These are phyloP conservation scores for Pulveroboletus sp. DNA, from an alignment of 768 basidiomycete species.

Conservation along the genomic window DNA sequence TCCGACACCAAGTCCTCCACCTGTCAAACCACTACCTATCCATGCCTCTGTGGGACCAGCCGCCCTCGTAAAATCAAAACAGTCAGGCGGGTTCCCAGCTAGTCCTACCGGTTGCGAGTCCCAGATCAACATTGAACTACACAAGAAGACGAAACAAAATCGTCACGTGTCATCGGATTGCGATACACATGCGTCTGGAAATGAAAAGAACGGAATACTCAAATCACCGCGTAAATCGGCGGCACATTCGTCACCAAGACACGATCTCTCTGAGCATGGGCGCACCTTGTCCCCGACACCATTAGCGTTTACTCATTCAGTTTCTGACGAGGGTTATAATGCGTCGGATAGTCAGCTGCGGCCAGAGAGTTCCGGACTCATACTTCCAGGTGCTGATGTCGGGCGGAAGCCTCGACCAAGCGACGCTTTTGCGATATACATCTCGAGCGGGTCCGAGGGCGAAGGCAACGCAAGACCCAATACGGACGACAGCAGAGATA, in stretches of 20 bases:
- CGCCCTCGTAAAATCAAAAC: not conserved
- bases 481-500: not conserved
- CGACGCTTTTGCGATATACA: slow-evolving; percentile 19
- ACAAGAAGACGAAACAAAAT: not conserved
- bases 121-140: not conserved
- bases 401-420: slow-evolving; percentile 5
- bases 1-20: slow-evolving; percentile 18
- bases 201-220: slow-evolving; percentile 3
- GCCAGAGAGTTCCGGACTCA: not conserved
- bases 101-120: slow-evolving; percentile 8
- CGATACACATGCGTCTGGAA: slow-evolving; percentile 2
- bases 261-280: not conserved
- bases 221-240: slow-evolving; percentile 26
- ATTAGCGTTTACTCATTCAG: not conserved
- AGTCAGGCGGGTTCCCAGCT: slow-evolving; percentile 3
- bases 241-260: slow-evolving; percentile 24
- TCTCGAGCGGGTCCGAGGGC: slow-evolving; percentile 28
- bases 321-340: not conserved
- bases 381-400: too few species aligned
- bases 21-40: not conserved
- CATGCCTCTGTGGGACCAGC: not conserved
- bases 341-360: not conserved
- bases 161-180: not conserved
- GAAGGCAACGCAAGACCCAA: not conserved
- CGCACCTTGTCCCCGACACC: slow-evolving; percentile 15